Evolutionary conservation across 2,329 filamentous ascomycete genomes (phyloP).

Genomic region (Nigrograna mackinnonii): DNA sequence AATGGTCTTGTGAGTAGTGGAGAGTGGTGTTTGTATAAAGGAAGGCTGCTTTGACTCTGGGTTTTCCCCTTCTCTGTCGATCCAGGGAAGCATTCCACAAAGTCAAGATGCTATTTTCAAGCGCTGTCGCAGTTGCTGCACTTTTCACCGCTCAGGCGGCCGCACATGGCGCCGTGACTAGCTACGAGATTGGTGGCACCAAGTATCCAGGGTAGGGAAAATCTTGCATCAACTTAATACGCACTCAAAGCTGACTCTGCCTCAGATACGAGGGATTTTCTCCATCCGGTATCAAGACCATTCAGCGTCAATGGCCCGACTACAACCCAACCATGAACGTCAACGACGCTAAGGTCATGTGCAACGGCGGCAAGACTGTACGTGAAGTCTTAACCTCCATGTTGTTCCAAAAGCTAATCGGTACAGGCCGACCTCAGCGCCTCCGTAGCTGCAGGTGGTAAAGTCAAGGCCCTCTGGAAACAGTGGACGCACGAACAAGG

Average conservation of each 20-base stretch:
- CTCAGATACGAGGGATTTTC: constrained; percentile 58
- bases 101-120: constrained; percentile 41
- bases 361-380: constrained; percentile 56
- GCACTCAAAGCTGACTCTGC: constrained; percentile 29
- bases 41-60: constrained; percentile 7
- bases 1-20: constrained; percentile 1
- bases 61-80: constrained; percentile 1
- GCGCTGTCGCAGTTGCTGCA: constrained; percentile 34
- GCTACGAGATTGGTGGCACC: constrained; percentile 36
- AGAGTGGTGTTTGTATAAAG: constrained; percentile 16
- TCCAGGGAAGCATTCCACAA: constrained; percentile 7
- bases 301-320: constrained; percentile 61
- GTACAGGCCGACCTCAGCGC: constrained; percentile 48
- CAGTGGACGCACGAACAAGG: constrained; percentile 65
- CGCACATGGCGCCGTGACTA: constrained; percentile 40
- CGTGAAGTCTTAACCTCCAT: too few species aligned
- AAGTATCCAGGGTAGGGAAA: constrained; percentile 34
- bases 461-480: constrained; percentile 57
- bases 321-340: constrained; percentile 59
- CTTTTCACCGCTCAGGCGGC: constrained; percentile 32
- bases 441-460: constrained; percentile 52
- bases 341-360: constrained; percentile 56
- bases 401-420: too few species aligned
- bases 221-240: neutral
- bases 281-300: constrained; percentile 54